Evolutionary conservation across 2,329 filamentous ascomycete genomes (phyloP).

Genomic region (Alternaria longipes): DNA sequence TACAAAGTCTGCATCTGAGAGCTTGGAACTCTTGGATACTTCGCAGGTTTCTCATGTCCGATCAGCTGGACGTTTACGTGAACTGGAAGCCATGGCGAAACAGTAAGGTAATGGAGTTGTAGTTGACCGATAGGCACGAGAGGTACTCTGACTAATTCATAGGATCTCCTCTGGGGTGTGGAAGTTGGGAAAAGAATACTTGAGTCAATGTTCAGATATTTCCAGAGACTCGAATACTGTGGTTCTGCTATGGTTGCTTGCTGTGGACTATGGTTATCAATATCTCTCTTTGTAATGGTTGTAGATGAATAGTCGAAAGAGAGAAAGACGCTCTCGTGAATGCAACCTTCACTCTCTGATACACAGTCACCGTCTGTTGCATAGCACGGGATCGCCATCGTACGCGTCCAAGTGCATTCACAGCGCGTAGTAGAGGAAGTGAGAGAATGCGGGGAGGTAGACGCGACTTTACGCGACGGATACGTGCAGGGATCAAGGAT

Average conservation of each 20-base stretch:
- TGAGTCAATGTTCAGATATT: no score
- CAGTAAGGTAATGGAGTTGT: no score
- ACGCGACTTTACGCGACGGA: conserved; percentile 16
- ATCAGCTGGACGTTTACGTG: conserved; percentile 10
- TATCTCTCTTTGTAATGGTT: not conserved
- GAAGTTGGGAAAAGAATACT: no score
- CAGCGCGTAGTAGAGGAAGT: not conserved
- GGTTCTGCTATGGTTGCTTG: no score
- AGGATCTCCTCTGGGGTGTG: no score
- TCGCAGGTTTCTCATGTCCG: not conserved
- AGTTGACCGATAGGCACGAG: no score
- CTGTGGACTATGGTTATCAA: no score
- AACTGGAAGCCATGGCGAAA: not conserved
- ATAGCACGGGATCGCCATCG: not conserved
- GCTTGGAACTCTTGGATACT: not conserved
- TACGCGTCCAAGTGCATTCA: not conserved
- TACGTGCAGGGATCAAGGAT: conserved; percentile 18
- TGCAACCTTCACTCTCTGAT: not conserved
- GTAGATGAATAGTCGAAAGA: not conserved
- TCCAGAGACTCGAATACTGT: no score
- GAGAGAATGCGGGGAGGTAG: conserved; percentile 1
- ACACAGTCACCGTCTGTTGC: not conserved
- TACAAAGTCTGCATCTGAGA: not conserved
- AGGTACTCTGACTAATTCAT: no score
- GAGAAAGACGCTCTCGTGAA: not conserved